phyloP scores from a whole-genome alignment of 2,329 filamentous ascomycete genomes.

The Neonectria punicea region DNA sequence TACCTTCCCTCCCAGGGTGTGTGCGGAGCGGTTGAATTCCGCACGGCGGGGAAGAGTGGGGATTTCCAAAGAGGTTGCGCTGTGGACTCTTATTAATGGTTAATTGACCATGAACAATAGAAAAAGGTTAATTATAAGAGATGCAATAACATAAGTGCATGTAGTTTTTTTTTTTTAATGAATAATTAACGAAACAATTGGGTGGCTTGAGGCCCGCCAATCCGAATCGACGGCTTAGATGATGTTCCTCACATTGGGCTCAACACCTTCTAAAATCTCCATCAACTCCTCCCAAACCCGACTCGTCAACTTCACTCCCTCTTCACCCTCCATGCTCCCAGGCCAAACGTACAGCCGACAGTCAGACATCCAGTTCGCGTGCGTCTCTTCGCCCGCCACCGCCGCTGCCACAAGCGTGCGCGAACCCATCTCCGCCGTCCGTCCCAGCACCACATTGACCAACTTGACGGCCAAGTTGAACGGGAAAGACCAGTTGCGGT shows the following conservation, averaged over 20 bases:
- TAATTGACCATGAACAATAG: too few relatives aligned
- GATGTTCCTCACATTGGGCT: slow-evolving; percentile 51
- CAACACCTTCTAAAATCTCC: slow-evolving; percentile 54
- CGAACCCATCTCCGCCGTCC: slow-evolving; percentile 52
- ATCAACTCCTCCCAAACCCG: slow-evolving; percentile 56
- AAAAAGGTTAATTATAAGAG: too few relatives aligned
- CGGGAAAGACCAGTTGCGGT: slow-evolving; percentile 46
- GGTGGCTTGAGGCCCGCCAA: too few relatives aligned
- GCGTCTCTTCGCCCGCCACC: slow-evolving; percentile 49
- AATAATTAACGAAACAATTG: too few relatives aligned
- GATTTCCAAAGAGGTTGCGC: slow-evolving; percentile 2
- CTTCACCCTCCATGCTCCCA: slow-evolving; percentile 44
- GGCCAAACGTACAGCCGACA: slow-evolving; percentile 42
- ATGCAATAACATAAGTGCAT: too few relatives aligned
- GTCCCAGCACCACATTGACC: slow-evolving; percentile 42
- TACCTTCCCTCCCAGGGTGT: background rate
- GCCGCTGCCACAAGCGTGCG: slow-evolving; percentile 53
- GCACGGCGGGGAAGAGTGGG: slow-evolving; percentile 10
- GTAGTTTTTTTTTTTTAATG: too few relatives aligned
- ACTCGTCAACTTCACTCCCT: slow-evolving; percentile 49
- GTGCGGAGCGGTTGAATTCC: slow-evolving; percentile 21
- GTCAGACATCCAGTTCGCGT: slow-evolving; percentile 55
- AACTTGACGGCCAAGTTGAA: slow-evolving; percentile 37
- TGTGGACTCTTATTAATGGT: too few relatives aligned
- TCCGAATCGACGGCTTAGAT: slow-evolving; percentile 35